phyloP scores from a whole-genome alignment of 768 basidiomycete species.

The Ramaria rubella region DNA sequence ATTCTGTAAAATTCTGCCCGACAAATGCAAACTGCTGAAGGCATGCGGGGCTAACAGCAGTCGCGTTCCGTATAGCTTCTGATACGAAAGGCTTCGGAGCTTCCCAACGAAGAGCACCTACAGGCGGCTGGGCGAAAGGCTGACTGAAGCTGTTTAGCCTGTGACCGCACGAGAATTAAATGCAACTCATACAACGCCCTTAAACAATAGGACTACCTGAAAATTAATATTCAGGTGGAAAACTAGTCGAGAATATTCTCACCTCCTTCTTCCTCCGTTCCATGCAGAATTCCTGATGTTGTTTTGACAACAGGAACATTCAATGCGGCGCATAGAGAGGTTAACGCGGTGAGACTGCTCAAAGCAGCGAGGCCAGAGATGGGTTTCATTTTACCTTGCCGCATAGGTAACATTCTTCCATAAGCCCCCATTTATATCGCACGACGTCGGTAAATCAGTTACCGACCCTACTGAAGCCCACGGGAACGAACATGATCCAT shows the following conservation, averaged over 20 bases:
- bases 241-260: background rate
- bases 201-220: constrained; percentile 4
- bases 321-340: background rate
- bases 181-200: constrained; percentile 5
- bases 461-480: no score
- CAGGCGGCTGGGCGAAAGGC: constrained; percentile 6
- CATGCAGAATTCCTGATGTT: constrained; percentile 3
- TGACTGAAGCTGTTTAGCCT: background rate
- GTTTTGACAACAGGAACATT: constrained; percentile 1
- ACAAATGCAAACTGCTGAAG: constrained; percentile 7
- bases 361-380: background rate
- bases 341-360: background rate
- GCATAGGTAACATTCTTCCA: no score
- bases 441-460: no score
- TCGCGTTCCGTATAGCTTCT: background rate
- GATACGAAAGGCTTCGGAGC: constrained; percentile 2
- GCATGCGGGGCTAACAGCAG: background rate
- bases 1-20: background rate
- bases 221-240: background rate
- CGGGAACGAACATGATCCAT: no score
- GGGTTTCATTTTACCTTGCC: background rate
- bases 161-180: background rate
- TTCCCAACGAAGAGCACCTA: constrained; percentile 8
- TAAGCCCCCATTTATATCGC: no score
- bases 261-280: constrained; percentile 6